Evolutionary conservation across 164 flowering plant genomes (phyloP), one percentile per base, ranked within the genome.

Genomic region (Saururus chinensis): DNA sequence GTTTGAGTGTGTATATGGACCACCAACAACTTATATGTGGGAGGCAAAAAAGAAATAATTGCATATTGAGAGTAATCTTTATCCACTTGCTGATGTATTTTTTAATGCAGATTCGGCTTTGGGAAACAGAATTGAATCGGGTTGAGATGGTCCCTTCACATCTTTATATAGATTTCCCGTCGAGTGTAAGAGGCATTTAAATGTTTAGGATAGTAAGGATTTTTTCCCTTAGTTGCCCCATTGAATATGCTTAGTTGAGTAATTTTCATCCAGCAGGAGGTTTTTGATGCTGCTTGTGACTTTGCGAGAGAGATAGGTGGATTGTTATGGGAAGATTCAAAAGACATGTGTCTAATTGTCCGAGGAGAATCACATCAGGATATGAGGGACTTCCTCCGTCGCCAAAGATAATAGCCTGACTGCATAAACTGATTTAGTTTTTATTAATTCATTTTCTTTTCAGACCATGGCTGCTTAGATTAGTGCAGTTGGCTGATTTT

Each of bases 41-140:
- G 37, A 30, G 2, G 37, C 2, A 30, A 30, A 30, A 30, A 30
- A 2, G 37, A 30, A 30, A 30, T 2, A 30, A 6, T 30, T 30
- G 37, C 6, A 30, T 30, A 30, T 30, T 30, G 37, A 30, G 37
- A 30, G 2, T 30, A 30, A 2, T 30, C 37, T 30, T 30, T 30
- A 6, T 30, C 6, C 37, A 58, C 20, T 58, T 12, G 9, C 21
- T 35, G 41, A 37, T 51, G 6, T 20, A 56, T 41, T 1, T 65
- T 19, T 37, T 57, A 20, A 40, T 58, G 64, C 89, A 90, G 97
- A 84, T 90, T 61, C 74, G 97, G 67, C 75, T 90, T 57, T 90
- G 97, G 95, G 97, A 90, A 73, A 61, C 86, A 9, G 97, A 87
- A 74, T 65, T 85, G 68, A 86, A 90, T 61, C 76, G 90, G 56